Conservation (phyloP, 139 green algal genomes). For the Astrephomene gubernaculifera region DNA sequence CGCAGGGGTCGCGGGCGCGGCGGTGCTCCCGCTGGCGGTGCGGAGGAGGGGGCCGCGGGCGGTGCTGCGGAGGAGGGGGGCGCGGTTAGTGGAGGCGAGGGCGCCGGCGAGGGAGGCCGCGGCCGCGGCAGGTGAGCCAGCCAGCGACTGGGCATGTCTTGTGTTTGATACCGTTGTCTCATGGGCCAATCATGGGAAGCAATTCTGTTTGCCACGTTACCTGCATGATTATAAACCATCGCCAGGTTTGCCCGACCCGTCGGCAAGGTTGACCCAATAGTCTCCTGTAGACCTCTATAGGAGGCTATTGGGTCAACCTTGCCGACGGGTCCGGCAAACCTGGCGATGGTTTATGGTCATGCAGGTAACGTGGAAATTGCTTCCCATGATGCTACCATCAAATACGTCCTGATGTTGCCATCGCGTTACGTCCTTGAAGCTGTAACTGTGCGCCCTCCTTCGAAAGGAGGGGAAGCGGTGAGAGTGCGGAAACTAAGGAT, state of each 20-base stretch:
- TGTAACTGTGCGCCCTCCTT: too few relatives aligned
- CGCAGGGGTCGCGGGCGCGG: slow-evolving; percentile 31
- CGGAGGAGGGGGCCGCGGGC: background rate
- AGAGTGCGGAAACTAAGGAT: too few relatives aligned
- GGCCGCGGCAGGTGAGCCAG: background rate
- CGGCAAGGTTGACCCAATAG: background rate
- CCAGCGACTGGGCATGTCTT: background rate
- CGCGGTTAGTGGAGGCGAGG: background rate
- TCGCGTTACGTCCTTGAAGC: too few relatives aligned
- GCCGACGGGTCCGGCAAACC: too few relatives aligned
- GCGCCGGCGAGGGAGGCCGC: background rate
- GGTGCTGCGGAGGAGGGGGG: background rate
- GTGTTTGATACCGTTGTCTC: background rate
- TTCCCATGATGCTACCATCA: too few relatives aligned
- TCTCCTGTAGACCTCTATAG: background rate
- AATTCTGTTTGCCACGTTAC: background rate
- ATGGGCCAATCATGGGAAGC: background rate
- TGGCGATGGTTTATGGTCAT: too few relatives aligned
- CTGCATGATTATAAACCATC: background rate
- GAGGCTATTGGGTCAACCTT: background rate
- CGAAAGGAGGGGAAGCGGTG: too few relatives aligned
- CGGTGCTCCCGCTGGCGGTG: background rate
- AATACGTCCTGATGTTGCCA: too few relatives aligned
- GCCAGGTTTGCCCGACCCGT: background rate
- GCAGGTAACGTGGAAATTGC: too few relatives aligned